A percentile compares a stretch with the other conserved stretches of the same genome.
Evolutionary conservation across 2,329 filamentous ascomycete species (phyloP).

Genomic region (Arthrinium phaeospermum): DNA sequence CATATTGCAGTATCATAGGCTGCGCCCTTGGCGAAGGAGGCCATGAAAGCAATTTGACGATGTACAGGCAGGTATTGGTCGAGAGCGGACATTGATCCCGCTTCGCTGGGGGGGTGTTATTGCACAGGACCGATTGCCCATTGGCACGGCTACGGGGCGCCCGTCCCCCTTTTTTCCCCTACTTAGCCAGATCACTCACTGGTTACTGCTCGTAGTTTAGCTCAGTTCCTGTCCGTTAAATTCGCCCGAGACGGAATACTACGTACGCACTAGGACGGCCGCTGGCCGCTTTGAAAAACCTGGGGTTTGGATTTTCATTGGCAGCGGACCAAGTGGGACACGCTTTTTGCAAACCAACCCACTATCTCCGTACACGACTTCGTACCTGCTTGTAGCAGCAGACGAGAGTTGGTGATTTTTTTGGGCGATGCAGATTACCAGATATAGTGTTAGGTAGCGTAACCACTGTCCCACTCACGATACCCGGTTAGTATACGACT

Average conservation of each 20-base stretch:
- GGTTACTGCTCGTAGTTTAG: slow-evolving; percentile 8
- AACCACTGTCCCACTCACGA: neutral
- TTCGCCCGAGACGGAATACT: neutral
- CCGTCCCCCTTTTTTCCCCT: neutral
- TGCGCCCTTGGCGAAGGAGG: neutral
- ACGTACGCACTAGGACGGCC: neutral
- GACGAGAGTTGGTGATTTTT: neutral
- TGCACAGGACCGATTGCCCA: neutral
- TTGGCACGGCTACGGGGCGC: neutral
- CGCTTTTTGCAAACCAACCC: neutral
- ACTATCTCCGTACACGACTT: neutral
- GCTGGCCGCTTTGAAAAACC: neutral
- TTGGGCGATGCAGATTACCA: neutral
- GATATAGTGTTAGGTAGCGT: neutral
- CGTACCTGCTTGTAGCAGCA: neutral
- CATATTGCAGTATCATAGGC: neutral
- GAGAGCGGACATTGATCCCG: slow-evolving; percentile 6
- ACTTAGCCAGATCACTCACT: neutral
- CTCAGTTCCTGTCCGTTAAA: neutral
- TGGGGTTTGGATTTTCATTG: slow-evolving; percentile 5
- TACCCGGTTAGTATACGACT: neutral
- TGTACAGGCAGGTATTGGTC: neutral
- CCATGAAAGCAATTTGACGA: neutral
- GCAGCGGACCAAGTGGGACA: neutral
- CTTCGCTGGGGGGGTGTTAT: neutral